Percentiles rank a stretch among this genome's conserved stretches.
These are phyloP conservation scores for Aspergillus hiratsukae DNA, from an alignment of 2,329 filamentous ascomycete genomes.

Conservation along the genomic window DNA sequence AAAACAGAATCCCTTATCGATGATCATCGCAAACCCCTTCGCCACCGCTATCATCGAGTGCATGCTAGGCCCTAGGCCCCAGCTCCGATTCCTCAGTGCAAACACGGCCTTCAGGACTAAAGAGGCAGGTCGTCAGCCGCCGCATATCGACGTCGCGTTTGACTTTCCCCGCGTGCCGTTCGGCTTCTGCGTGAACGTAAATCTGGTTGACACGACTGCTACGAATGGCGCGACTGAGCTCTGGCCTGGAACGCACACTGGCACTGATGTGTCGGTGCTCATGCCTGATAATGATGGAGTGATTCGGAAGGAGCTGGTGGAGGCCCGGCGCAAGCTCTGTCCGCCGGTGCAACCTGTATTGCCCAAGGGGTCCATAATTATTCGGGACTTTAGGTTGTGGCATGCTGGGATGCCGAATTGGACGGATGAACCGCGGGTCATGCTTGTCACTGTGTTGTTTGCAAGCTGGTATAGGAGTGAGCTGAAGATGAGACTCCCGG, in stretches of 20 bases:
- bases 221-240: constrained; percentile 49
- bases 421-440: constrained; percentile 40
- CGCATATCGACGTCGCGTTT: constrained; percentile 43
- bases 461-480: constrained; percentile 34
- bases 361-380: constrained; percentile 42
- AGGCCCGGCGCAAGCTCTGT: constrained; percentile 26
- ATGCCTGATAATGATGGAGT: constrained; percentile 15
- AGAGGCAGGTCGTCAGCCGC: constrained; percentile 31
- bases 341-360: constrained; percentile 39
- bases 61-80: constrained; percentile 36
- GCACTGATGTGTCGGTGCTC: constrained; percentile 27
- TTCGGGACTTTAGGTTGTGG: constrained; percentile 35
- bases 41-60: constrained; percentile 31
- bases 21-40: constrained; percentile 37
- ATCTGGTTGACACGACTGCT: constrained; percentile 42
- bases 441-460: constrained; percentile 41
- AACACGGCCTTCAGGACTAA: constrained; percentile 40
- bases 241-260: constrained; percentile 48
- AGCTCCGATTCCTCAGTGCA: constrained; percentile 35
- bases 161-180: constrained; percentile 49
- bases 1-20: not conserved
- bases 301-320: constrained; percentile 31
- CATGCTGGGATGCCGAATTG: constrained; percentile 50
- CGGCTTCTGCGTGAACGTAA: constrained; percentile 46
- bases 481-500: constrained; percentile 30